phyloP scores from a whole-genome alignment of 2,329 filamentous ascomycete genomes.

The Zymoseptoria passerinii region DNA sequence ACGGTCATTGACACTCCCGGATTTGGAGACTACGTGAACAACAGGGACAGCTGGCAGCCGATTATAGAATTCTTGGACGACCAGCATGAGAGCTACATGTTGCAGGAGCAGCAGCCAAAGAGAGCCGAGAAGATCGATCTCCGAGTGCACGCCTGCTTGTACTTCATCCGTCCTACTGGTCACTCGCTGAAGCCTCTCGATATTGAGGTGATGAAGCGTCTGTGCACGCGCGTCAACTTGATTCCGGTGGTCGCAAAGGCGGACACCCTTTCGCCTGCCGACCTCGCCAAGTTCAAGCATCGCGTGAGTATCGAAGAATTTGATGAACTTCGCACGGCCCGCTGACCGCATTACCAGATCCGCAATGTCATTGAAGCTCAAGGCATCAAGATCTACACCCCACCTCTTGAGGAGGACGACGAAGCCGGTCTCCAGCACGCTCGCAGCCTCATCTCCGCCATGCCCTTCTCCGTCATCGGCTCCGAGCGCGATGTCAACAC shows the following conservation, averaged over 20 bases:
- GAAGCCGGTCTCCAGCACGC: constrained; percentile 93
- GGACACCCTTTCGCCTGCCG: constrained; percentile 87
- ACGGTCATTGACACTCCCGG: constrained; percentile 98
- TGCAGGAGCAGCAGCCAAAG: constrained; percentile 98
- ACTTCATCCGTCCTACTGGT: constrained; percentile 97
- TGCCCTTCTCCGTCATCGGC: constrained; percentile 98
- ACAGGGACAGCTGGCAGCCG: constrained; percentile 99
- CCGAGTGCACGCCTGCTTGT: constrained; percentile 94
- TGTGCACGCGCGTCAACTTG: constrained; percentile 95
- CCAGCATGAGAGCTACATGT: constrained; percentile 99
- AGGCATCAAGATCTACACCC: constrained; percentile 99
- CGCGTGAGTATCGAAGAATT: constrained; percentile 54
- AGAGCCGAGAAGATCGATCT: constrained; percentile 98
- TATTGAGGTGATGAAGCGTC: constrained; percentile 99
- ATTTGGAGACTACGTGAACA: constrained; percentile 99
- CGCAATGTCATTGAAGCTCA: constrained; percentile 93
- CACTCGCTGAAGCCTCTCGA: constrained; percentile 98
- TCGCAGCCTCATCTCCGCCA: constrained; percentile 85
- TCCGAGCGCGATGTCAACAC: constrained; percentile 99
- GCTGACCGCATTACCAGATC: constrained; percentile 54
- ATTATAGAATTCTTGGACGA: constrained; percentile 99
- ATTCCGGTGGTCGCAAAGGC: constrained; percentile 99
- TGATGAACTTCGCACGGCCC: not conserved
- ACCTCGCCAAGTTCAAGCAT: constrained; percentile 89
- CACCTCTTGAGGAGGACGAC: constrained; percentile 95